Evolutionary conservation across 768 basidiomycete genomes (phyloP).

Genomic region (Harrya chromipes): DNA sequence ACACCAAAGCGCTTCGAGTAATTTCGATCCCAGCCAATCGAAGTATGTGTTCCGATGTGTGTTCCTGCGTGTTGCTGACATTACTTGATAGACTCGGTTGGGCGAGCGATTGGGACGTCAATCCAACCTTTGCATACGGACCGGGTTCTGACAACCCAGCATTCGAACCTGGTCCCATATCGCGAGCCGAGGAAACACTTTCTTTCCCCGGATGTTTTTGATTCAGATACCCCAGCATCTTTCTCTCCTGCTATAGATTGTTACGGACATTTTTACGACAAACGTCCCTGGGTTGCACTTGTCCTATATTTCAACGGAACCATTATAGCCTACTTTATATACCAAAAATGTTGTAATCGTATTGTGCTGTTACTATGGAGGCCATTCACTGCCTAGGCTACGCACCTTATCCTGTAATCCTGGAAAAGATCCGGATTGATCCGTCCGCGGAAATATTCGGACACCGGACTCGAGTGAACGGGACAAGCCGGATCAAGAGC

Average conservation of each 20-base stretch:
- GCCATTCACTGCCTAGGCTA: too few relatives aligned
- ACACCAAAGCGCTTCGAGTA: not conserved
- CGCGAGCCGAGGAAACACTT: conserved; percentile 3
- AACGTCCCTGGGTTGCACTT: not conserved
- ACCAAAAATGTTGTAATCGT: conserved; percentile 9
- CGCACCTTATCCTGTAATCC: too few relatives aligned
- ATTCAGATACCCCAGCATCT: conserved; percentile 1
- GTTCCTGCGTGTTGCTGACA: not conserved
- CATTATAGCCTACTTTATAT: conserved; percentile 17
- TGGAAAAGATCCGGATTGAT: too few relatives aligned
- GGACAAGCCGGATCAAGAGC: too few relatives aligned
- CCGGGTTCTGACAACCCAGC: conserved; percentile 1
- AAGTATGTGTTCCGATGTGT: conserved; percentile 7
- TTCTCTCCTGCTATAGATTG: not conserved
- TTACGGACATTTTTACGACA: conserved; percentile 4
- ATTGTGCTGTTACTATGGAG: not conserved
- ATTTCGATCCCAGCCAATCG: conserved; percentile 5
- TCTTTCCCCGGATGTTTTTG: conserved; percentile 17
- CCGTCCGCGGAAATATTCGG: too few relatives aligned
- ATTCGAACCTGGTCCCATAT: conserved; percentile 1
- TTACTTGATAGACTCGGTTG: conserved; percentile 7
- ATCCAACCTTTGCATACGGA: conserved; percentile 8
- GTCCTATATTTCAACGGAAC: conserved; percentile 1
- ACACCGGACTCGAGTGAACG: too few relatives aligned
- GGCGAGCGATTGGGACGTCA: conserved; percentile 21